Evolutionary conservation across 768 basidiomycete genomes (phyloP), one percentile per base, ranked within the genome.

Genomic region (Boletus pseudopeckii): DNA sequence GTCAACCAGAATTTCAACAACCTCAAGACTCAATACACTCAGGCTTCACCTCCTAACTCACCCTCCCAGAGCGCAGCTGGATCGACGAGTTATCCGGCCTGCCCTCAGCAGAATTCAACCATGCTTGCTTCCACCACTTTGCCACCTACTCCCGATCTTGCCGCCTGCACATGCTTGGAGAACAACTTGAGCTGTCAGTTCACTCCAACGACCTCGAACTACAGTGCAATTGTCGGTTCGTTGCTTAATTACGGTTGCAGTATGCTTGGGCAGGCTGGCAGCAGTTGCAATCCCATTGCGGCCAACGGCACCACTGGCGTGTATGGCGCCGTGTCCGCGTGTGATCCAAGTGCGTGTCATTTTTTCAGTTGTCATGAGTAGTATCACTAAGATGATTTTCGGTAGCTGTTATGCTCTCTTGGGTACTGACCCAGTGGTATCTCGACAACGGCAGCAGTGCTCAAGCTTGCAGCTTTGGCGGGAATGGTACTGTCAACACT

Each of bases 121-220:
- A 82, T 87, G 69, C 71, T 82, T 41, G 90, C 86, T 33, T 84
- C 85, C 7, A 77, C 77, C 1, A 83, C 76, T 10, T 74, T 96
- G 33, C 94, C 94, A 17, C 84, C 87, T 1, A 97, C 94, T 6
- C 94, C 94, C 3, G 86, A 90, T 67, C 79, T 85, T 48, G 71
- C 77, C 24, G 86, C 85, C n/a, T 97, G 94, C 71, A 71, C 77
- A 50, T 97, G 94, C 68, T 64, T 95, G 61, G 77, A 83, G 67
- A 72, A 71, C 48, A 77, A 77, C 20, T 77, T 95, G 50, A 80
- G 82, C 59, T 97, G 94, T 69, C 77, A 75, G 57, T 92, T 92
- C 64, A 85, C 77, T 7, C 85, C 86, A 24, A 60, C 74, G 38
- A 84, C 82, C 2, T 72, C 73, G 15, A 86, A 88, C 70, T 82